Conservation (phyloP, 73 alveolate species). For the Paramecium sonneborni region DNA sequence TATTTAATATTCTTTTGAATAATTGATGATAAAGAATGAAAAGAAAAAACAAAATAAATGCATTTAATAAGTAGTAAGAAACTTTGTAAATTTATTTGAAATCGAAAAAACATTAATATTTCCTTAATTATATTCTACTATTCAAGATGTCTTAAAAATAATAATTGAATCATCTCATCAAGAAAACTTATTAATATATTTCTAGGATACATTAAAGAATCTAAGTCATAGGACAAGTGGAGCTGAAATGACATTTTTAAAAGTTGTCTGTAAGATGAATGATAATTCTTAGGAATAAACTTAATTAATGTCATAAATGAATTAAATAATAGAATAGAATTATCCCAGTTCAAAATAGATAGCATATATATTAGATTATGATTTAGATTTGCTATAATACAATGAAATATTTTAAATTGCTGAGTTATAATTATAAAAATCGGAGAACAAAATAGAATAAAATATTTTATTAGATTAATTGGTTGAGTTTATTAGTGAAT, state of each 20-base stretch:
- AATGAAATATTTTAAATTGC: conserved; percentile 3
- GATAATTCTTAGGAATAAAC: not conserved
- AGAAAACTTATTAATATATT: not conserved
- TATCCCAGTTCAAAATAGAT: not conserved
- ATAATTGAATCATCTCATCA: not conserved
- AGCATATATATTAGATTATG: not conserved
- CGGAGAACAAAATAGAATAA: not conserved
- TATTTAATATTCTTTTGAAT: not conserved
- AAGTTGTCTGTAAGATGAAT: not conserved
- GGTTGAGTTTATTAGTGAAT: not conserved
- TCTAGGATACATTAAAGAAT: not conserved
- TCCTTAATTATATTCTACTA: conserved; percentile 3
- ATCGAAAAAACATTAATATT: not conserved
- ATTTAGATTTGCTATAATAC: not conserved
- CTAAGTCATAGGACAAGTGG: not conserved
- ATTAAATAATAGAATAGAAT: not conserved
- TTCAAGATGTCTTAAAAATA: not conserved
- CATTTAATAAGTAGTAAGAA: not conserved
- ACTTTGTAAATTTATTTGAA: not conserved
- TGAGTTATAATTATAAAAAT: not conserved
- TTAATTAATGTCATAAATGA: not conserved
- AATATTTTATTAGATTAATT: not conserved
- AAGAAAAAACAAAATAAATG: not conserved
- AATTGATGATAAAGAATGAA: not conserved
- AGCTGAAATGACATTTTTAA: conserved; percentile 5